Base-by-base conservation (phyloP, 192 early-diverging fungal species). In the Phycomyces nitens region DNA sequence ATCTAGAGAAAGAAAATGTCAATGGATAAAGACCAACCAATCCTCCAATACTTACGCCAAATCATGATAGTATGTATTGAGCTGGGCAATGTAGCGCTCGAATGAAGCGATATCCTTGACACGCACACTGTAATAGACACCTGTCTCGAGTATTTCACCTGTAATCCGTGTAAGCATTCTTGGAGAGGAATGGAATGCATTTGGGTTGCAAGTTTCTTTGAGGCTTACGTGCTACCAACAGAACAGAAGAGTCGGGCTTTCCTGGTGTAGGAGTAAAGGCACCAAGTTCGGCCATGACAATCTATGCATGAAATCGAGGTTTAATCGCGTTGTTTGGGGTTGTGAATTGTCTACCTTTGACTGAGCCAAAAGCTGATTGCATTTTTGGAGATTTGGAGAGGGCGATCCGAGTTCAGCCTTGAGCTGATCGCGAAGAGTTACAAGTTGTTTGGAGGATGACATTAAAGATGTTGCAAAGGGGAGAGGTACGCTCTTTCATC, bases 31-130 rank as follows among this genome's bases (percentile, higher is more conserved):
- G 39, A n/a, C n/a, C n/a, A n/a, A n/a, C 29, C 16, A 15, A 56
- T 58, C 2, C 34, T 23, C 34, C 29, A 65, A 3, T 12, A n/a
- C 68, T 53, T 78, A 92, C 89, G 70, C 84, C 70, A 88, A 79
- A 62, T 94, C 94, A 53, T 84, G 86, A 68, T 97, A 96, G 72
- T 90, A 96, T 21, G 86, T 81, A 71, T 93, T 86, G 39, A 97
- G 87, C 77, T 99, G 96, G 15, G 89, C 84, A 66, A 96, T 87
- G 67, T 96, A 97, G 67, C 94, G 85, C 75, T 97, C 96, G 72
- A 99, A 99, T n/a, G 90, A 84, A 16, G 89, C 82, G 71, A 97
- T 93, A 58, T 99, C 92, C 66, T 91, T 86, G 12, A 83, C 82
- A 53, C 88, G 87, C 63, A 97, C 86, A 68, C 90, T 92, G 73